Conservation (phyloP, 2,329 filamentous ascomycete genomes). For the Talaromyces sp. region DNA sequence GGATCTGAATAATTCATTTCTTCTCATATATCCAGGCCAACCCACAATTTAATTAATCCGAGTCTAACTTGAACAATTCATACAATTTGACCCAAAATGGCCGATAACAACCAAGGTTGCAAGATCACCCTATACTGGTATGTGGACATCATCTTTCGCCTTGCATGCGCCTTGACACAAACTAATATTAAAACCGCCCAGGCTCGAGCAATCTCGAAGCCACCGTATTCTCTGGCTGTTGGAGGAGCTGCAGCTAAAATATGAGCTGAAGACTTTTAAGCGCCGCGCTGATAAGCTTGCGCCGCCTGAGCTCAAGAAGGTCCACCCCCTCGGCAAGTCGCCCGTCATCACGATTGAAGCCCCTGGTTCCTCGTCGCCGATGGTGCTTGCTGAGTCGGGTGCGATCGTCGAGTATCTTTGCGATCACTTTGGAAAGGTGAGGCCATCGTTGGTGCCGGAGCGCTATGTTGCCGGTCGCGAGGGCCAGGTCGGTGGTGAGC, state of each 20-base stretch:
- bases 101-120: slow-evolving; percentile 36
- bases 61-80: neutral
- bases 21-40: neutral
- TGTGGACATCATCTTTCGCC: too few species aligned
- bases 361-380: slow-evolving; percentile 46
- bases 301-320: slow-evolving; percentile 71
- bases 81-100: too few species aligned
- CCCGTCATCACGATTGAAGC: slow-evolving; percentile 71
- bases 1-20: neutral
- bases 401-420: slow-evolving; percentile 80
- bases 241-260: slow-evolving; percentile 77
- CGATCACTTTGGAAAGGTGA: slow-evolving; percentile 61
- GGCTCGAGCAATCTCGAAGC: slow-evolving; percentile 80
- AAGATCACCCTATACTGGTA: slow-evolving; percentile 69
- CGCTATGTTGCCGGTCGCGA: slow-evolving; percentile 57
- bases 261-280: slow-evolving; percentile 79
- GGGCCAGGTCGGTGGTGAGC: slow-evolving; percentile 59
- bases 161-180: slow-evolving; percentile 1
- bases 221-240: slow-evolving; percentile 85
- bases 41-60: neutral
- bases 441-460: slow-evolving; percentile 50
- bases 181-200: slow-evolving; percentile 37
- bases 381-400: slow-evolving; percentile 78
- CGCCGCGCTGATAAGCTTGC: slow-evolving; percentile 68
- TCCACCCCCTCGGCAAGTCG: slow-evolving; percentile 86